Conservation (phyloP, 2,329 filamentous ascomycete species). For the Pestalotiopsis sp. region DNA sequence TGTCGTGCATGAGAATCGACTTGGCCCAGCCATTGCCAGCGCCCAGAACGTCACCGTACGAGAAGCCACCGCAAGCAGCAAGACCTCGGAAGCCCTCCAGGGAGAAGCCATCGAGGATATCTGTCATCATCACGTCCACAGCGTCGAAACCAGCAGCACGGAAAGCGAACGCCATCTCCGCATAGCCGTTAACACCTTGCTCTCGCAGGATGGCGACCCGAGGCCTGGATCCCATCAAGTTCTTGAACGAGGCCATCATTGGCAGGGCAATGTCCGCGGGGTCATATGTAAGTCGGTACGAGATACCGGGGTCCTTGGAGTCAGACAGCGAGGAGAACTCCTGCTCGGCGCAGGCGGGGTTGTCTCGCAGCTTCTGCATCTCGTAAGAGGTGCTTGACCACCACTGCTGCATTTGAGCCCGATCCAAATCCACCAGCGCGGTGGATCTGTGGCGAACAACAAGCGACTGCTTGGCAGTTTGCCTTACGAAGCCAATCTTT, state of each 20-base stretch:
- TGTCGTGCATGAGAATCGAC: conserved; percentile 84
- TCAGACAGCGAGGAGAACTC: conserved; percentile 80
- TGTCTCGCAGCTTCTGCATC: conserved; percentile 90
- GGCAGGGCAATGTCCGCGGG: conserved; percentile 78
- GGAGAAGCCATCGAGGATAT: conserved; percentile 79
- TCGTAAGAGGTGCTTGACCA: conserved; percentile 89
- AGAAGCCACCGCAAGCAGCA: conserved; percentile 96
- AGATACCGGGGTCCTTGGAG: conserved; percentile 77
- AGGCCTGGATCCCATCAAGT: conserved; percentile 24
- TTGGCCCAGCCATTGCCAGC: conserved; percentile 98
- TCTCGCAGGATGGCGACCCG: conserved; percentile 92
- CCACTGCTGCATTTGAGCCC: conserved; percentile 78
- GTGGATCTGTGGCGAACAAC: conserved; percentile 73
- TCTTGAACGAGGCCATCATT: conserved; percentile 62
- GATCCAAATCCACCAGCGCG: conserved; percentile 69
- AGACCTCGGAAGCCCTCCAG: conserved; percentile 84
- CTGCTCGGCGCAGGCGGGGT: conserved; percentile 81
- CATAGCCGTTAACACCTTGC: conserved; percentile 92
- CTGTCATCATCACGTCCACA: conserved; percentile 96
- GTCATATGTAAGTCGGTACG: conserved; percentile 80
- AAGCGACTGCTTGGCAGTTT: conserved; percentile 72
- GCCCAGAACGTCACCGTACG: conserved; percentile 80
- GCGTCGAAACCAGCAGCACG: conserved; percentile 87
- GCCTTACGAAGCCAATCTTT: conserved; percentile 79
- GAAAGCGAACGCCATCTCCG: conserved; percentile 99